These are phyloP conservation scores for Clarireedia homoeocarpa DNA, from an alignment of 2,329 filamentous ascomycete species.

Conservation along the genomic window DNA sequence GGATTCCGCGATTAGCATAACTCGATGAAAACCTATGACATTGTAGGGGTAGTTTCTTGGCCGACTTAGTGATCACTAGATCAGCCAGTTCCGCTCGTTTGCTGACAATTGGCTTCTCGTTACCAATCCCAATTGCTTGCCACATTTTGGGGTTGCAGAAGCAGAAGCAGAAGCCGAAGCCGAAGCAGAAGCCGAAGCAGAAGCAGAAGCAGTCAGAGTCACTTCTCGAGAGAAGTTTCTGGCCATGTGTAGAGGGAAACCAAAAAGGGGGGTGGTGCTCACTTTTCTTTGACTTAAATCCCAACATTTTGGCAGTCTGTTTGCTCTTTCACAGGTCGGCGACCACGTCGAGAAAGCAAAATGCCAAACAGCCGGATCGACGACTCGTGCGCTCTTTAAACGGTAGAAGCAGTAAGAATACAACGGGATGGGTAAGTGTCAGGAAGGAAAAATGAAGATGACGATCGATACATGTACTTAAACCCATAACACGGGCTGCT, in stretches of 20 bases:
- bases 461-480: background rate
- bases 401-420: background rate
- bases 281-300: background rate
- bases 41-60: background rate
- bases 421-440: background rate
- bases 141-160: background rate
- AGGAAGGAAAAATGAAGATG: background rate
- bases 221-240: too few species aligned
- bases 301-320: background rate
- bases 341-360: background rate
- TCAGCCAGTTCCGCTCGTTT: background rate
- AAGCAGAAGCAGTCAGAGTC: too few species aligned
- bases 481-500: background rate
- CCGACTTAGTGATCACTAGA: background rate
- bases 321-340: background rate
- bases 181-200: too few species aligned
- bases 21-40: background rate
- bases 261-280: background rate
- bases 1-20: background rate
- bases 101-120: too few species aligned
- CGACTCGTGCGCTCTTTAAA: background rate
- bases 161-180: too few species aligned
- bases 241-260: background rate
- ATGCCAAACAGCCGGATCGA: slow-evolving; percentile 1
- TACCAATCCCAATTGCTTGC: background rate